Base-by-base conservation (phyloP, 768 basidiomycete genomes). In the Trichaptum fuscoviolaceum region DNA sequence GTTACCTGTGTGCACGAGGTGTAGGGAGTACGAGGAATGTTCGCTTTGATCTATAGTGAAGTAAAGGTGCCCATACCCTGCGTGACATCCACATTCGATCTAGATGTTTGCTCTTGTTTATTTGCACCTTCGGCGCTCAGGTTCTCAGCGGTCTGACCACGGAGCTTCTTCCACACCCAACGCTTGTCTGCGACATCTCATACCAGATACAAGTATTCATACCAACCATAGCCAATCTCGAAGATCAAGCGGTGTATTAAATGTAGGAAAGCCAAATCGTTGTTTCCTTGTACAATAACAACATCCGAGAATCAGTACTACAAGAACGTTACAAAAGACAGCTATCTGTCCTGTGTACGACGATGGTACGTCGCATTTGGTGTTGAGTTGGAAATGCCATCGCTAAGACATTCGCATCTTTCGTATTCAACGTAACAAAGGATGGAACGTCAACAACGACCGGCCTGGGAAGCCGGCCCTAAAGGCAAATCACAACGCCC, bases 231-330 rank as follows among this genome's bases (percentile, higher is more conserved):
- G 25, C 57, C 20, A 9, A 58, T 2, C 4, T 9, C 57, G 57
- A 58, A 58, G 57, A 26, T 58, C 57, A 26, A n/a, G 20, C 7
- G 25, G 57, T 58, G 20, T 58, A n/a, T n/a, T n/a, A 26, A 58
- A 58, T 58, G n/a, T 58, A 58, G 57, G 57, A 58, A 9, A 58
- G 57, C 2, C 57, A n/a, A 26, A 58, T 58, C 57, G 20, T 58
- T 26, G 30, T 30, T 30, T 30, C 30, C 30, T 30, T 3, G 30
- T 3, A 30, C 8, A 30, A 8, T 30, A 30, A 30, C 30, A 30
- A 30, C 30, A 3, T 8, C 30, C 30, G 30, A n/a, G n/a, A n/a
- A n/a, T n/a, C n/a, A n/a, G n/a, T n/a, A n/a, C n/a, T n/a, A 30
- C 30, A 30, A 30, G 2, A 30, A 30, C 8, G 30, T 3, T 30